phyloP scores from a whole-genome alignment of 441 rosid species.

The Eruca vesicaria region DNA sequence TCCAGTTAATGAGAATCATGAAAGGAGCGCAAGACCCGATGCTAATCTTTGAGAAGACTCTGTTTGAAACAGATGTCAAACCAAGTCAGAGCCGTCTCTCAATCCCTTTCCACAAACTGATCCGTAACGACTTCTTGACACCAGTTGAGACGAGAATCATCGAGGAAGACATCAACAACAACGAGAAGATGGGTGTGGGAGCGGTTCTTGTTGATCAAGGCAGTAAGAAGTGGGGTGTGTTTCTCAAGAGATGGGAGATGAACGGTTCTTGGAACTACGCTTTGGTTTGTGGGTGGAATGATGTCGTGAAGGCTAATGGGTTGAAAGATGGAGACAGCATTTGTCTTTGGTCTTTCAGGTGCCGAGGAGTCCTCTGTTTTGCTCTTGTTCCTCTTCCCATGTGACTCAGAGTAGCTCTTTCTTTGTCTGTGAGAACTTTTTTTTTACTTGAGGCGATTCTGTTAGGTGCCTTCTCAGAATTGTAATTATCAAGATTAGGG shows the following conservation, averaged over 20 bases:
- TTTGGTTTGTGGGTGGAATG: neutral
- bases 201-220: neutral
- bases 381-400: neutral
- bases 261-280: conserved; percentile 38
- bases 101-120: neutral
- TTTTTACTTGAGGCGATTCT: neutral
- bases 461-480: neutral
- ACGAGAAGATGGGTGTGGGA: neutral
- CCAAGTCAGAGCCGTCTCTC: neutral
- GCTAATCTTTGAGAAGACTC: neutral
- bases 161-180: neutral
- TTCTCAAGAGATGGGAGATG: neutral
- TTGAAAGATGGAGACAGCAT: neutral
- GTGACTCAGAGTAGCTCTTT: neutral
- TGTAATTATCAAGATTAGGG: neutral
- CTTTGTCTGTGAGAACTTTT: no score
- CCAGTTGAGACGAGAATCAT: neutral
- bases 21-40: neutral
- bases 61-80: neutral
- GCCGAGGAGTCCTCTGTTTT: neutral
- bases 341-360: neutral
- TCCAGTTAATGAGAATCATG: neutral
- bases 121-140: neutral
- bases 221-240: neutral
- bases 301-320: neutral